These are phyloP conservation scores for Thielaviopsis punctulata DNA, from an alignment of 2,329 filamentous ascomycete genomes.

Conservation along the genomic window DNA sequence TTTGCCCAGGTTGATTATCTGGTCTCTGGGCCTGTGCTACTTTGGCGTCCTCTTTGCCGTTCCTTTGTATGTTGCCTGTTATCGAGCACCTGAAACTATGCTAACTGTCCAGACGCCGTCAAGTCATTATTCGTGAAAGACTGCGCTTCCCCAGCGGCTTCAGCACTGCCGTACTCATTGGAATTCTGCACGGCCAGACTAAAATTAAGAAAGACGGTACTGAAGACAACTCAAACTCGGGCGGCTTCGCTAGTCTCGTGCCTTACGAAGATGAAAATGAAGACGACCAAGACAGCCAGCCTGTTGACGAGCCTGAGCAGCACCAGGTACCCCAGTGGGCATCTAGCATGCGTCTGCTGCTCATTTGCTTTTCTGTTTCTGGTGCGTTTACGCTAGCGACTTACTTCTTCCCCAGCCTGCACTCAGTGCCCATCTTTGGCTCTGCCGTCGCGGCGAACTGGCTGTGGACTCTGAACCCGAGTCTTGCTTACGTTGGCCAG, in stretches of 20 bases:
- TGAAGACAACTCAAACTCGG: constrained; percentile 12
- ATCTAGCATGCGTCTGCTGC: constrained; percentile 34
- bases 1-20: constrained; percentile 64
- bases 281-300: constrained; percentile 16
- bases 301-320: constrained; percentile 17
- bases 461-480: constrained; percentile 94
- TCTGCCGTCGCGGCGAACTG: constrained; percentile 54
- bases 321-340: constrained; percentile 22
- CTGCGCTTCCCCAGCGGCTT: constrained; percentile 91
- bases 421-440: constrained; percentile 78
- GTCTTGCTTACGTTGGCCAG: constrained; percentile 91
- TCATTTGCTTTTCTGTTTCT: constrained; percentile 40
- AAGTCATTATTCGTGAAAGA: constrained; percentile 86
- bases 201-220: constrained; percentile 3
- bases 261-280: constrained; percentile 17
- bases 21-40: constrained; percentile 85
- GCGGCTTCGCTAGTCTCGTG: constrained; percentile 27
- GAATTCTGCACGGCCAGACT: constrained; percentile 58
- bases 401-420: constrained; percentile 76
- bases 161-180: constrained; percentile 84
- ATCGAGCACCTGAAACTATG: not conserved
- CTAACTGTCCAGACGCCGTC: constrained; percentile 37
- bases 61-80: constrained; percentile 38
- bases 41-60: constrained; percentile 97
- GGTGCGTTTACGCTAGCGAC: constrained; percentile 60